Evolutionary conservation across 2,329 filamentous ascomycete species (phyloP), one percentile per base, ranked within the genome.

Genomic region (Botrytis medusae): DNA sequence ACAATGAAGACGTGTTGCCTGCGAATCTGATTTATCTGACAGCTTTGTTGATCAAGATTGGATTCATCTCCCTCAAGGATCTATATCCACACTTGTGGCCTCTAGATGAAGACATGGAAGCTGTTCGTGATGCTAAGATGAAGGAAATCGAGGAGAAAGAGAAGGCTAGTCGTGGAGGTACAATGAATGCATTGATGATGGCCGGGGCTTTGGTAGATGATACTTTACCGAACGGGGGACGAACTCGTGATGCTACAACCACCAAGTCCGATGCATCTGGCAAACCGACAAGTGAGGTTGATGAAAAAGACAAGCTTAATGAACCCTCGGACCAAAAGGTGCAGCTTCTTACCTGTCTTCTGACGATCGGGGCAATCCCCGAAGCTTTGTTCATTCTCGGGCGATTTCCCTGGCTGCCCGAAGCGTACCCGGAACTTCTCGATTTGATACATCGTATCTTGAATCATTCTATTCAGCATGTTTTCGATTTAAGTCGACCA

Each of bases 41-140:
- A 0, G 95, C 96, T 1, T 87, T 98, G 48, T 88, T 99, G 44
- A 95, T 99, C 83, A 99, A 99, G 83, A 93, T 98, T 77, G 97
- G 96, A 1, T 99, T 99, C 82, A 93, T 99, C 74, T 98, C 96
- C 1, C 85, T 99, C 10, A 88, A 90, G 70, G 96, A 99, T 80
- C 85, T 99, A 1, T 98, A 97, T 81, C 91, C 94, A 25, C 96
- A 99, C 81, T 87, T 99, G 0, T 97, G 94, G 85, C 94, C 96
- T 12, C 84, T 88, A 0, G 96, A 98, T 77, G 90, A 93, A 46
- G 86, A 90, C 6, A 98, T 99, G 95, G 88, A 92, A 16, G 85
- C 85, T 10, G 85, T 97, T 69, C 91, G 89, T 76, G 87, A 89
- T 59, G 89, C 90, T 77, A 90, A 93, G 75, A 84, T 91, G 81